These are phyloP conservation scores for Alternaria sp. DNA, from an alignment of 2,329 filamentous ascomycete species.

Conservation along the genomic window DNA sequence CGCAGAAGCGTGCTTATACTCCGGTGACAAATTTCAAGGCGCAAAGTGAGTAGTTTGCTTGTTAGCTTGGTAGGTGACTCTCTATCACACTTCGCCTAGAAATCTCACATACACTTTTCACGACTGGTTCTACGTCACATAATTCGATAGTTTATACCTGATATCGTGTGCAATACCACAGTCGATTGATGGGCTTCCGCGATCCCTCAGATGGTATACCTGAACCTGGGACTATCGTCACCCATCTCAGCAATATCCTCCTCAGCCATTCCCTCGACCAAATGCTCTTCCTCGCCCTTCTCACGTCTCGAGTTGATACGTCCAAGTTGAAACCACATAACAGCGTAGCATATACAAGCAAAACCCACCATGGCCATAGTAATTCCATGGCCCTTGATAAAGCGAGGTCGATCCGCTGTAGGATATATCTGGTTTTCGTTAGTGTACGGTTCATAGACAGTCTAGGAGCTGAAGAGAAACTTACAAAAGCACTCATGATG, in stretches of 20 bases:
- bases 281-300: slow-evolving; percentile 53
- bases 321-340: slow-evolving; percentile 52
- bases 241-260: slow-evolving; percentile 57
- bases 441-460: slow-evolving; percentile 4
- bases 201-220: slow-evolving; percentile 45
- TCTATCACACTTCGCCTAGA: neutral
- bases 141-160: neutral
- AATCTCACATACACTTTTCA: neutral
- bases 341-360: slow-evolving; percentile 48
- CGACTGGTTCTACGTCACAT: neutral
- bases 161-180: neutral
- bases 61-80: neutral
- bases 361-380: slow-evolving; percentile 60
- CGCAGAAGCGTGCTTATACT: neutral
- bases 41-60: neutral
- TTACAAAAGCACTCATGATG: slow-evolving; percentile 76
- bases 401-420: slow-evolving; percentile 56
- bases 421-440: slow-evolving; percentile 55
- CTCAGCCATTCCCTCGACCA: slow-evolving; percentile 52
- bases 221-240: slow-evolving; percentile 56
- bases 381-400: slow-evolving; percentile 62
- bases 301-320: slow-evolving; percentile 50
- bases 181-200: neutral
- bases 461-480: slow-evolving; percentile 25
- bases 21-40: neutral